These are phyloP conservation scores for Rhodosporidiobolus sp. DNA, from an alignment of 768 basidiomycete species.

Conservation along the genomic window DNA sequence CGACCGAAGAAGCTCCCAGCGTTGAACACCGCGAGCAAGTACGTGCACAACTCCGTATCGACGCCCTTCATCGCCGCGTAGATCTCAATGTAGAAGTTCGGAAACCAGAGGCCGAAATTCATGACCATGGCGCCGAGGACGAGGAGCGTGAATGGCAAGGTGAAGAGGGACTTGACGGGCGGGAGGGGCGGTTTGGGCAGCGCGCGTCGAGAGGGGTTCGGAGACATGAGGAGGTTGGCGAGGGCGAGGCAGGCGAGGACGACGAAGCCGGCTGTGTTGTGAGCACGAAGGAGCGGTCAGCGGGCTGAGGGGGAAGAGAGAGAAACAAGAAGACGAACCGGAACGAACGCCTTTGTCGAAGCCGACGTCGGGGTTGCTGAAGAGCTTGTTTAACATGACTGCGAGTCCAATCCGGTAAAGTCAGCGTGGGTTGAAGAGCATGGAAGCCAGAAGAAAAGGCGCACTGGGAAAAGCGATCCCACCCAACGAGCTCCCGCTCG, in stretches of 20 bases:
- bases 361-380: constrained; percentile 37
- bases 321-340: background rate
- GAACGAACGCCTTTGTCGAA: constrained; percentile 46
- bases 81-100: constrained; percentile 46
- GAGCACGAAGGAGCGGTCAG: background rate
- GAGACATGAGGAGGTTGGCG: constrained; percentile 52
- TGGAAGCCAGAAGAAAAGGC: background rate
- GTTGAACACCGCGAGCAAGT: constrained; percentile 62
- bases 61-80: constrained; percentile 41
- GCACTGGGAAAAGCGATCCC: constrained; percentile 57
- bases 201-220: constrained; percentile 12
- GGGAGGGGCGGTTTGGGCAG: constrained; percentile 15
- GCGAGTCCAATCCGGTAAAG: background rate
- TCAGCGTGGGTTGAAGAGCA: background rate
- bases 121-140: constrained; percentile 6
- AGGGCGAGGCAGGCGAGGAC: constrained; percentile 50
- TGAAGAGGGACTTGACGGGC: constrained; percentile 19
- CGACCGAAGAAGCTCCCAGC: constrained; percentile 60
- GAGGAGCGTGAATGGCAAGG: background rate
- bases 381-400: constrained; percentile 61
- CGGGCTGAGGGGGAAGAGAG: background rate
- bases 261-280: constrained; percentile 52
- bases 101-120: constrained; percentile 49
- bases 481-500: constrained; percentile 64
- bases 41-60: constrained; percentile 45